phyloP scores from a whole-genome alignment of 1,139 yeast genomes.

The Wickerhamomyces sp. region DNA sequence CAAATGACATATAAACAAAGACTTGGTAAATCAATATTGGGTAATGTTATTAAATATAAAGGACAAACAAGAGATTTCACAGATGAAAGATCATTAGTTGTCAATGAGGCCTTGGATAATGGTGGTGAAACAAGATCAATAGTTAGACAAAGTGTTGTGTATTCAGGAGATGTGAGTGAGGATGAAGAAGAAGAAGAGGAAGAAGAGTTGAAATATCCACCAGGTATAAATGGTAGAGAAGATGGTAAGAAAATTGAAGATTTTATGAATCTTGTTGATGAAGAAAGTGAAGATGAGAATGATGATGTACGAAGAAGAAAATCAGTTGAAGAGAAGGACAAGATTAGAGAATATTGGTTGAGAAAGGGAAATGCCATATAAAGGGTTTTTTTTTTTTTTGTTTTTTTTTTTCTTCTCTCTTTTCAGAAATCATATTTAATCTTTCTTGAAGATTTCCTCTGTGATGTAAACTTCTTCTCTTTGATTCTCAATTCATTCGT shows the following conservation, averaged over 20 bases:
- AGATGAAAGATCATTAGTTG: slow-evolving; percentile 65
- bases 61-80: slow-evolving; percentile 77
- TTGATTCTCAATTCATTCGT: slow-evolving; percentile 45
- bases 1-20: slow-evolving; percentile 60
- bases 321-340: slow-evolving; percentile 29
- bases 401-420: too few species aligned
- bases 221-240: slow-evolving; percentile 11
- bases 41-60: slow-evolving; percentile 70
- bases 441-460: slow-evolving; percentile 44
- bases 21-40: slow-evolving; percentile 69
- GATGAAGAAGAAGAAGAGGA: slow-evolving; percentile 8
- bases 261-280: slow-evolving; percentile 29
- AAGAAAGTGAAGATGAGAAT: slow-evolving; percentile 7
- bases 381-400: neutral
- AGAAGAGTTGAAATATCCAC: slow-evolving; percentile 7
- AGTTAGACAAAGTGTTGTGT: slow-evolving; percentile 4
- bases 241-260: slow-evolving; percentile 23
- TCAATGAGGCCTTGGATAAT: slow-evolving; percentile 51
- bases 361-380: slow-evolving; percentile 31
- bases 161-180: slow-evolving; percentile 8
- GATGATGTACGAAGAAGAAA: slow-evolving; percentile 8
- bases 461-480: slow-evolving; percentile 47
- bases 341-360: slow-evolving; percentile 39
- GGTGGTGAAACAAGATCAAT: slow-evolving; percentile 14
- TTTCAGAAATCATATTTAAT: too few species aligned